Evolutionary conservation across 2,329 filamentous ascomycete genomes (phyloP).

Genomic region (Basipetospora sp.): DNA sequence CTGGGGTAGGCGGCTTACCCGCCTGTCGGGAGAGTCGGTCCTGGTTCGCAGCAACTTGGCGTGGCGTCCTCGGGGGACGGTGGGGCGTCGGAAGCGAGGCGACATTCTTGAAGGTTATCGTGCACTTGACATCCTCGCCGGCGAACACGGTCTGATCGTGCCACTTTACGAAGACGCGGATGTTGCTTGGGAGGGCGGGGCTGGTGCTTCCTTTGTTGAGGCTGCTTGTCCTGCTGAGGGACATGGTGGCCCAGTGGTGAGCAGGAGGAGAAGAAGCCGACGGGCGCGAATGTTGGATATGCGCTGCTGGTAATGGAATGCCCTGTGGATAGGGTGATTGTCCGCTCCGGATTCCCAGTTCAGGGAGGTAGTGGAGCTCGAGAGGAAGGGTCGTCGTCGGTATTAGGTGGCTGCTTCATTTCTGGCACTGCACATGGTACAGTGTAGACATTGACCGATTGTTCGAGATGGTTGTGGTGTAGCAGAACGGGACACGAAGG

Average conservation of each 20-base stretch:
- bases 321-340: too few species aligned
- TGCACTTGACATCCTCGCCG: conserved; percentile 88
- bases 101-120: conserved; percentile 89
- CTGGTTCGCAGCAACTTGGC: conserved; percentile 6
- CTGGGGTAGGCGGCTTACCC: not conserved
- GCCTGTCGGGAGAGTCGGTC: not conserved
- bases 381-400: too few species aligned
- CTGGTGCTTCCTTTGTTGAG: conserved; percentile 16
- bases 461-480: too few species aligned
- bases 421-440: too few species aligned
- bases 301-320: too few species aligned
- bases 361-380: too few species aligned
- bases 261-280: conserved; percentile 2
- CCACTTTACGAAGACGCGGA: conserved; percentile 92
- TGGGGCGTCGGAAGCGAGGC: conserved; percentile 23
- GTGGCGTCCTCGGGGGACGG: conserved; percentile 10
- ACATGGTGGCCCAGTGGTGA: conserved; percentile 25
- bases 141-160: conserved; percentile 89
- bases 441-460: too few species aligned
- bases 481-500: too few species aligned
- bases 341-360: too few species aligned
- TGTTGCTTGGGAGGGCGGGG: conserved; percentile 37
- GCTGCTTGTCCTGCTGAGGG: conserved; percentile 17
- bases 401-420: too few species aligned
- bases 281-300: not conserved